Evolutionary conservation across 495 filamentous ascomycete genomes (phyloP), one percentile per base, ranked within the genome.

Genomic region (Penicillium dipodomyicola): DNA sequence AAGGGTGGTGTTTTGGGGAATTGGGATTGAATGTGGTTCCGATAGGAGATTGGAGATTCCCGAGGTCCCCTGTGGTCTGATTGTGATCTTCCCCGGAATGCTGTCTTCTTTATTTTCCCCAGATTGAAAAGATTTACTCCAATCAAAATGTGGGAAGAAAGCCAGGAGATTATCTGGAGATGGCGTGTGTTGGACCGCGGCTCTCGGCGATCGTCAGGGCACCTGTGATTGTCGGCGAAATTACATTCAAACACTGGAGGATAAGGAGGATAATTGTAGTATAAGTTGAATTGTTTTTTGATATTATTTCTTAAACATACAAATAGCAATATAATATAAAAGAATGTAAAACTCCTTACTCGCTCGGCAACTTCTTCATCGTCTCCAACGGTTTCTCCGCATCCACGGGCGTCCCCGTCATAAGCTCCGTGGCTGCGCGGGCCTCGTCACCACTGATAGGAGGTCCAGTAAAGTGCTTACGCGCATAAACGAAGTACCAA

Each of bases 401-500:
- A 52, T 65, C 67, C 46, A 71, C 62, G 20, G 63, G 57, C 23
- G 70, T 67, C 12, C 69, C 73, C n/a, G 69, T 65, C 61, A 77
- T 71, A 25, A 77, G 64, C 3, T 64, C 72, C 2, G 63, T 54
- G 15, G 48, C 62, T 15, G 56, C 68, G 19, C 52, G 48, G 1
- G 63, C 68, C 20, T 75, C 71, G 35, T 80, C 75, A 29, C 69
- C 65, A 44, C 67, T 63, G 17, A 86, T 64, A 0, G 86, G 86
- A 0, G 88, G 88, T 0, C 88, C 88, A 10, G 73, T 79, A 65
- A 90, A 91, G 60, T 86, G 77, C 68, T 85, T 86, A 56, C 84
- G 80, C 35, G 87, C 87, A 76, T 87, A 84, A 1, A 78, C 75
- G 49, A 86, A 78, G 73, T 91, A 90, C 86, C 87, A 90, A 1